Percentiles rank a stretch among this genome's conserved stretches.
Conservation (phyloP, 2,329 filamentous ascomycete species). For the Arthrocladium fulminans region DNA sequence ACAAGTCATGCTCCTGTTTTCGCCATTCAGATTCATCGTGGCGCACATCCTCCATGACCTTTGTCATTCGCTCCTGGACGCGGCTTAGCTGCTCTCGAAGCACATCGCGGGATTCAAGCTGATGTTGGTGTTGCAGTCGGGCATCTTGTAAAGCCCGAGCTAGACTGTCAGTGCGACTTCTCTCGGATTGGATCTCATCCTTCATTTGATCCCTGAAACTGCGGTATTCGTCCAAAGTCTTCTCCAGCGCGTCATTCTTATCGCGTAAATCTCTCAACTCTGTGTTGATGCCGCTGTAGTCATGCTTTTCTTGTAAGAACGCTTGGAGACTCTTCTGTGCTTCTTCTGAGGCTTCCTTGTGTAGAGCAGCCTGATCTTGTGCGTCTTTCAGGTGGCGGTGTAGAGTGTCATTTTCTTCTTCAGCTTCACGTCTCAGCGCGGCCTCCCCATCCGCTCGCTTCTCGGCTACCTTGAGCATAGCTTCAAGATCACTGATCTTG, state of each 20-base stretch:
- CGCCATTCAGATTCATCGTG: slow-evolving; percentile 72
- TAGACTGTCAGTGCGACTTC: slow-evolving; percentile 8
- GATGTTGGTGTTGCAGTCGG: slow-evolving; percentile 73
- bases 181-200: slow-evolving; percentile 5
- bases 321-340: slow-evolving; percentile 56
- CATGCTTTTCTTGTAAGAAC: slow-evolving; percentile 58
- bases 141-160: slow-evolving; percentile 33
- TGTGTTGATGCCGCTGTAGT: slow-evolving; percentile 49
- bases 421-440: slow-evolving; percentile 54
- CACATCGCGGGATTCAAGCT: slow-evolving; percentile 70
- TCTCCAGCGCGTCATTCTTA: slow-evolving; percentile 53
- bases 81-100: slow-evolving; percentile 78
- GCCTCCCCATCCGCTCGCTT: slow-evolving; percentile 57
- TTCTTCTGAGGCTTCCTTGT: slow-evolving; percentile 49
- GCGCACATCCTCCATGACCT: slow-evolving; percentile 67
- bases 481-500: slow-evolving; percentile 60
- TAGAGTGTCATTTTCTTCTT: slow-evolving; percentile 64
- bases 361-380: slow-evolving; percentile 45
- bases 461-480: slow-evolving; percentile 56
- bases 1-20: slow-evolving; percentile 55
- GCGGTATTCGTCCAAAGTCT: slow-evolving; percentile 56
- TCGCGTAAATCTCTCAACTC: slow-evolving; percentile 46
- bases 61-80: slow-evolving; percentile 78
- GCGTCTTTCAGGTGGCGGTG: slow-evolving; percentile 60
- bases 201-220: slow-evolving; percentile 22